These are phyloP conservation scores for Colletotrichum orbiculare DNA, from an alignment of 2,329 filamentous ascomycete species.

Conservation along the genomic window DNA sequence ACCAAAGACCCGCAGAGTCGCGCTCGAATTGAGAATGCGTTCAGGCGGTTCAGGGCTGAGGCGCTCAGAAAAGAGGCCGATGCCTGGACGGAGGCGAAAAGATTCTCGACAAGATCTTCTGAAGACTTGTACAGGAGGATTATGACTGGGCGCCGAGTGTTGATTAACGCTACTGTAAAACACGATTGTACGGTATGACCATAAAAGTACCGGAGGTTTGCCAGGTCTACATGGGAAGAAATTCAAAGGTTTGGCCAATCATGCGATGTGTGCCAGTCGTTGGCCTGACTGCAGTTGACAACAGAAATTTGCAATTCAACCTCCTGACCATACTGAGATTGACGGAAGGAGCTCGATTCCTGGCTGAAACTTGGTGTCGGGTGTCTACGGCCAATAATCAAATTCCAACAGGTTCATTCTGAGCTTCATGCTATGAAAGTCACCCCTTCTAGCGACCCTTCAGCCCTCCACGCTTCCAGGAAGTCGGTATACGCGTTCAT, in stretches of 20 bases:
- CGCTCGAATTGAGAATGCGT: slow-evolving; percentile 71
- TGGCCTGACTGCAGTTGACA: too few relatives aligned
- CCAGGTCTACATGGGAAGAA: too few relatives aligned
- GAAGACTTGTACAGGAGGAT: neutral
- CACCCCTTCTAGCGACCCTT: slow-evolving; percentile 43
- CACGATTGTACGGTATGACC: too few relatives aligned
- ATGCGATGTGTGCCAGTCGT: too few relatives aligned
- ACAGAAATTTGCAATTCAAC: too few relatives aligned
- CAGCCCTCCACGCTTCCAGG: slow-evolving; percentile 43
- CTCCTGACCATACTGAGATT: neutral
- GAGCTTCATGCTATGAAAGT: neutral
- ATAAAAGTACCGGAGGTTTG: too few relatives aligned
- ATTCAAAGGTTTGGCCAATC: too few relatives aligned
- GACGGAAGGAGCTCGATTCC: neutral
- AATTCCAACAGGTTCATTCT: neutral
- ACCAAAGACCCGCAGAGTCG: slow-evolving; percentile 63
- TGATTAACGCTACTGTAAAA: too few relatives aligned
- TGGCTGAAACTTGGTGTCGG: too few relatives aligned
- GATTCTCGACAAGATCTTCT: slow-evolving; percentile 31
- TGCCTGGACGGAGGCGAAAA: slow-evolving; percentile 55
- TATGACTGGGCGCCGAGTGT: too few relatives aligned
- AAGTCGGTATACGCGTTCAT: slow-evolving; percentile 45
- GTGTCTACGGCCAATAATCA: neutral
- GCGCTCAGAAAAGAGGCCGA: slow-evolving; percentile 69
- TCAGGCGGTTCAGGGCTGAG: slow-evolving; percentile 71